phyloP scores from a whole-genome alignment of 2,329 filamentous ascomycete genomes.

The Dactylellina parvicollis region DNA sequence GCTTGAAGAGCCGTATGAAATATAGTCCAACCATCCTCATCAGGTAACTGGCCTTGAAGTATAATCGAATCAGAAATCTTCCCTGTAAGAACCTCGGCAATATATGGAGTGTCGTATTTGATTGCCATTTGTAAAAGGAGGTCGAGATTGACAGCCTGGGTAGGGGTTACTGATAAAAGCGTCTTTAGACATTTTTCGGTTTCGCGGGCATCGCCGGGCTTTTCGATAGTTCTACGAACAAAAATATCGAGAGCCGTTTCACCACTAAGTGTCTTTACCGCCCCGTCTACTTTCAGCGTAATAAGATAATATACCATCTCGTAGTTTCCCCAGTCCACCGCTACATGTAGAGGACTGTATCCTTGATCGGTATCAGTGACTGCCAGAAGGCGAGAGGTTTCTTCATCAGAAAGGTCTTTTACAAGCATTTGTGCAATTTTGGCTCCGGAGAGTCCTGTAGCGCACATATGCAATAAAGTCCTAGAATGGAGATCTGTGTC shows the following conservation, averaged over 20 bases:
- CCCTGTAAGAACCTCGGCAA: neutral
- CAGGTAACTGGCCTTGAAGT: neutral
- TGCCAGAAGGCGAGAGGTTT: neutral
- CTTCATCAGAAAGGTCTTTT: neutral
- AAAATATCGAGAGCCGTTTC: neutral
- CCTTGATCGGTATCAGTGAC: neutral
- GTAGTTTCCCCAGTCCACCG: neutral
- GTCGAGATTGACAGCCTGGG: neutral
- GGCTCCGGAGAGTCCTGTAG: neutral
- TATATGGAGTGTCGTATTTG: neutral
- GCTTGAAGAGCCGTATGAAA: neutral
- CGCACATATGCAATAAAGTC: neutral
- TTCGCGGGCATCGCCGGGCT: neutral
- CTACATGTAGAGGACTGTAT: neutral
- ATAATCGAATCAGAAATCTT: neutral
- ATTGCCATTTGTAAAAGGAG: neutral
- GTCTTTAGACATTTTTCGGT: neutral
- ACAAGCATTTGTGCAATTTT: neutral
- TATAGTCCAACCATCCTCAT: conserved; percentile 1
- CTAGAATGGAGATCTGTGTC: neutral
- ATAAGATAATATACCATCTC: neutral
- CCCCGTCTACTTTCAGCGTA: neutral
- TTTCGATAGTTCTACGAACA: neutral
- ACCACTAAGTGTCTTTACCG: neutral
- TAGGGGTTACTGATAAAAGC: neutral